These are phyloP conservation scores for Aspergillaceae sp. DNA, from an alignment of 2,329 filamentous ascomycete species.

Conservation along the genomic window DNA sequence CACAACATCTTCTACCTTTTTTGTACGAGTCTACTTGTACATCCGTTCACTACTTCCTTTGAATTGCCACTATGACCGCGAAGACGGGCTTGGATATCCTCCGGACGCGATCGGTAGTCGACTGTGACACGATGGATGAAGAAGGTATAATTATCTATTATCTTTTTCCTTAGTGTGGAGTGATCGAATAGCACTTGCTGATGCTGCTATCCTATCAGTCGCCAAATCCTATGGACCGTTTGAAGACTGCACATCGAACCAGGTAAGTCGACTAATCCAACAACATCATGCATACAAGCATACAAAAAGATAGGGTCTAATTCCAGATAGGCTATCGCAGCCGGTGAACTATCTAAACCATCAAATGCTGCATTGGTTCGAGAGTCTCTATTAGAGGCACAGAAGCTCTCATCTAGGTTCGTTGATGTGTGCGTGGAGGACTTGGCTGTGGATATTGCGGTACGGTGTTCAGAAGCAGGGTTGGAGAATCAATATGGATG, in stretches of 20 bases:
- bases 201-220: conserved; percentile 25
- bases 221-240: conserved; percentile 42
- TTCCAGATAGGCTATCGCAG: conserved; percentile 40
- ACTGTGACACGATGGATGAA: conserved; percentile 46
- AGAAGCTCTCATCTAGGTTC: conserved; percentile 32
- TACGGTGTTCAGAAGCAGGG: too few relatives aligned
- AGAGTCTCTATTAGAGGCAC: conserved; percentile 15
- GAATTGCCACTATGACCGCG: conserved; percentile 10
- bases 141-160: conserved; percentile 28
- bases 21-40: too few relatives aligned
- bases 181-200: too few relatives aligned
- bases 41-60: too few relatives aligned
- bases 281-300: not conserved
- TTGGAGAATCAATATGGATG: too few relatives aligned
- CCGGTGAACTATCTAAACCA: conserved; percentile 38
- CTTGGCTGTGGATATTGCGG: conserved; percentile 48
- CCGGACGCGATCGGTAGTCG: conserved; percentile 38
- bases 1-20: too few relatives aligned
- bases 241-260: conserved; percentile 48
- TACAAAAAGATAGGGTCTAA: not conserved
- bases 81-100: conserved; percentile 34
- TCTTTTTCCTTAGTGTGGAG: not conserved
- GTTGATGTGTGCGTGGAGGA: conserved; percentile 34
- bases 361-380: conserved; percentile 23
- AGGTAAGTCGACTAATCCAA: conserved; percentile 31